Evolutionary conservation across 2,329 filamentous ascomycete species (phyloP).

Genomic region (Sporothrix phasma): DNA sequence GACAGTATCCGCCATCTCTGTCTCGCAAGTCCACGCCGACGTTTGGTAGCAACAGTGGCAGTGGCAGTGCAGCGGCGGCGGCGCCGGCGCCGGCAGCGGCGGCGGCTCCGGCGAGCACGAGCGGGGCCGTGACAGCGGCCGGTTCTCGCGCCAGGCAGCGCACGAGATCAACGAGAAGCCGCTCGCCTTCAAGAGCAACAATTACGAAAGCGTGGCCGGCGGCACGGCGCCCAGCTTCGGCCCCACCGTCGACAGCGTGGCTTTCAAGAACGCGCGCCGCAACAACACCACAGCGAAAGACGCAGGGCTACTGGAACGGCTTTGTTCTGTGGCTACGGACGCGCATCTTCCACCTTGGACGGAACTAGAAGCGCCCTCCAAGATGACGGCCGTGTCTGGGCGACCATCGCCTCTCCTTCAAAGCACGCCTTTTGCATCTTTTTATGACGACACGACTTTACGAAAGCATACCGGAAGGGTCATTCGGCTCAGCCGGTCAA

Average conservation of each 20-base stretch:
- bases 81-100: not conserved
- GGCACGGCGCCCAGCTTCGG: conserved; percentile 26
- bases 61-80: conserved; percentile 14
- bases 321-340: conserved; percentile 57
- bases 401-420: too few relatives aligned
- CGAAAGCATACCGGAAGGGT: conserved; percentile 10
- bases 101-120: conserved; percentile 15
- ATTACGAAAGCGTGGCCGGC: conserved; percentile 36
- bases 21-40: conserved; percentile 22
- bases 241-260: conserved; percentile 32
- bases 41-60: conserved; percentile 17
- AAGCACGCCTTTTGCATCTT: not conserved
- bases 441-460: conserved; percentile 14
- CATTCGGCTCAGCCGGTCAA: not conserved
- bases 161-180: conserved; percentile 30
- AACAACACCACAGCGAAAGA: conserved; percentile 46
- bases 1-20: conserved; percentile 14
- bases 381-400: not conserved
- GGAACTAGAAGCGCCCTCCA: conserved; percentile 12
- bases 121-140: conserved; percentile 1
- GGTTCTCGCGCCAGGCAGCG: conserved; percentile 14
- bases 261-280: conserved; percentile 35
- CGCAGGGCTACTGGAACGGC: conserved; percentile 50
- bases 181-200: conserved; percentile 33
- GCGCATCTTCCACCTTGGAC: conserved; percentile 31